A percentile compares a stretch with the other conserved stretches of the same genome.
Evolutionary conservation across 2,329 filamentous ascomycete species (phyloP).

Genomic region (Penicillium sp.): DNA sequence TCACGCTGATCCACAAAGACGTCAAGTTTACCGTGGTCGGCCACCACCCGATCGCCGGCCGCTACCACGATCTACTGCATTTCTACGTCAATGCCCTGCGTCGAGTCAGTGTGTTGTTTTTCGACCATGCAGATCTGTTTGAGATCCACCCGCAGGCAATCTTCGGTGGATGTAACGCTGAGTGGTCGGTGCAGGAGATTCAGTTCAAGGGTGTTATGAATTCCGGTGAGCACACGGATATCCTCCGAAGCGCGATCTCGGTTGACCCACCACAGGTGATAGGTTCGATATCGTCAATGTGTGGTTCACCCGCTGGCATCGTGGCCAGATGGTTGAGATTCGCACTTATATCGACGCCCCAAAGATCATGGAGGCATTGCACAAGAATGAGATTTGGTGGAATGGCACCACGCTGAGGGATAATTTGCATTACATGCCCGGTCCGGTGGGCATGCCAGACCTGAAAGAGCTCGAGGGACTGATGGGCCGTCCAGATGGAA

Average conservation of each 20-base stretch:
- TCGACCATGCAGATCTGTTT: conserved; percentile 33
- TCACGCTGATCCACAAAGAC: conserved; percentile 35
- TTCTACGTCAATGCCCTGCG: conserved; percentile 38
- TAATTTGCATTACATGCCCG: conserved; percentile 34
- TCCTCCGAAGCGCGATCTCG: background rate
- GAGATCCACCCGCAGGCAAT: conserved; percentile 34
- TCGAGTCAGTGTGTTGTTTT: conserved; percentile 30
- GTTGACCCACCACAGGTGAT: conserved; percentile 22
- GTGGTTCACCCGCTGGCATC: conserved; percentile 36
- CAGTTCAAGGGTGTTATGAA: conserved; percentile 35
- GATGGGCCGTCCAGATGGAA: conserved; percentile 31
- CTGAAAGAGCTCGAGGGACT: conserved; percentile 27
- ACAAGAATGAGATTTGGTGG: conserved; percentile 38
- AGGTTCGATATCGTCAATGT: conserved; percentile 36
- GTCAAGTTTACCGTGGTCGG: conserved; percentile 36
- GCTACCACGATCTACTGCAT: conserved; percentile 34
- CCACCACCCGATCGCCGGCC: conserved; percentile 35
- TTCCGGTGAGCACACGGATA: conserved; percentile 26
- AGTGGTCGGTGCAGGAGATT: conserved; percentile 37
- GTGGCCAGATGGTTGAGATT: conserved; percentile 36
- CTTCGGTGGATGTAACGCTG: conserved; percentile 34
- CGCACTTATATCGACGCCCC: conserved; percentile 36
- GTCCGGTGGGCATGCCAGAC: conserved; percentile 36
- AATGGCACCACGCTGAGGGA: conserved; percentile 32
- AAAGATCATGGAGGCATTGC: conserved; percentile 29